Evolutionary conservation across 1,284 basidiomycete genomes (phyloP).

Genomic region (Sporisorium scitamineum): DNA sequence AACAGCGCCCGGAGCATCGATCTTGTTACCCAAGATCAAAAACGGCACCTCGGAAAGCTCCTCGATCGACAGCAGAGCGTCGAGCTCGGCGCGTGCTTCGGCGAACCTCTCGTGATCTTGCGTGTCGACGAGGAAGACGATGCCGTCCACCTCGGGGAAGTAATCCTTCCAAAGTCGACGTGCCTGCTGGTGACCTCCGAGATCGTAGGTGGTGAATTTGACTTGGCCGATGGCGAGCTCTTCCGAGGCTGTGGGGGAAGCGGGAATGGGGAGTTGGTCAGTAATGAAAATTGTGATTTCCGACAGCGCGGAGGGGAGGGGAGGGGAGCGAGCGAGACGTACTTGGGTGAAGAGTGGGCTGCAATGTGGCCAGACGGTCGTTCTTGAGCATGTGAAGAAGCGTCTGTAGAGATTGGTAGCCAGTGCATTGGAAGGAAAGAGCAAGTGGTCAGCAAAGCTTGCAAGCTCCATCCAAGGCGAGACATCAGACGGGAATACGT

Average conservation of each 20-base stretch:
- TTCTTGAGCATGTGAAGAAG: conserved; percentile 99
- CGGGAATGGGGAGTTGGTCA: background rate
- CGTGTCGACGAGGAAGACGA: conserved; percentile 97
- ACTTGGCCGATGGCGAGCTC: conserved; percentile 98
- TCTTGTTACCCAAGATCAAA: conserved; percentile 99
- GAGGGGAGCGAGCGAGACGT: conserved; percentile 69
- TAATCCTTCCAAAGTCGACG: conserved; percentile 99
- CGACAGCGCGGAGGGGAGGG: no score
- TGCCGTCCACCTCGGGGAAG: conserved; percentile 99
- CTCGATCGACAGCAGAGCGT: conserved; percentile 92
- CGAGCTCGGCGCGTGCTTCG: conserved; percentile 96
- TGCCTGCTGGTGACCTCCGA: conserved; percentile 97
- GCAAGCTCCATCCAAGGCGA: background rate
- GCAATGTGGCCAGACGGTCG: conserved; percentile 94
- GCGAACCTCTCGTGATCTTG: conserved; percentile 95
- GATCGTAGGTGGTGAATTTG: conserved; percentile 98
- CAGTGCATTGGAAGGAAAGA: background rate
- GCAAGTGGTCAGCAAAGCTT: conserved; percentile 3
- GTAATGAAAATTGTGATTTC: conserved; percentile 38
- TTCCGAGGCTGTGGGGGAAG: conserved; percentile 82
- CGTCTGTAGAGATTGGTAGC: conserved; percentile 76
- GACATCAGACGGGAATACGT: conserved; percentile 63
- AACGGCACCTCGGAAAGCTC: conserved; percentile 87
- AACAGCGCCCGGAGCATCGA: conserved; percentile 96
- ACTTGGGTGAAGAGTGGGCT: conserved; percentile 99